These are phyloP conservation scores for Rhodotorula glutinis DNA, from an alignment of 1,284 basidiomycete species.

Conservation along the genomic window DNA sequence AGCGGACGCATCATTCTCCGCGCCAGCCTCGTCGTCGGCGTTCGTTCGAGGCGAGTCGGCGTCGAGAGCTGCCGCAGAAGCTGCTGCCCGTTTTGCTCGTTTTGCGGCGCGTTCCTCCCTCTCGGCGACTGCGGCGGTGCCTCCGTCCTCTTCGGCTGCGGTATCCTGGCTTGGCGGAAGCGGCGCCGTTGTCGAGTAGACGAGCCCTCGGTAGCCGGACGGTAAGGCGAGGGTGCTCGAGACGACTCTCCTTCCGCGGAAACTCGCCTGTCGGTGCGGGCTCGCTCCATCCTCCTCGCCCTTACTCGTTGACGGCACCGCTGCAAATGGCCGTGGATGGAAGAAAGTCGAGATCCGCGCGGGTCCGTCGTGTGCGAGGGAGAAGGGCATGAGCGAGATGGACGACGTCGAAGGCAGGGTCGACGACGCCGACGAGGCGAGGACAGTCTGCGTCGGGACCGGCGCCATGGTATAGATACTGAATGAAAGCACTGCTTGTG, in stretches of 20 bases:
- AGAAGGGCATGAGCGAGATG: constrained; percentile 74
- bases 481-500: not conserved
- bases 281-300: not conserved
- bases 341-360: constrained; percentile 71
- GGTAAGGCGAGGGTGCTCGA: constrained; percentile 63
- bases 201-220: constrained; percentile 63
- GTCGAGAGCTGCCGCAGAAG: constrained; percentile 2
- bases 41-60: not conserved
- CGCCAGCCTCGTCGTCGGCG: not conserved
- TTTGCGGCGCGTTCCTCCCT: constrained; percentile 35
- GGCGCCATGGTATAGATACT: constrained; percentile 2
- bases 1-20: not conserved
- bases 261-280: constrained; percentile 53
- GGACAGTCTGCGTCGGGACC: constrained; percentile 12
- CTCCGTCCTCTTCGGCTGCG: constrained; percentile 1
- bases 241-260: constrained; percentile 67
- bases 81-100: constrained; percentile 41
- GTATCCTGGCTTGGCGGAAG: constrained; percentile 37
- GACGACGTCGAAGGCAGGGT: constrained; percentile 40
- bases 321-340: constrained; percentile 42
- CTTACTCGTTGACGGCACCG: constrained; percentile 46
- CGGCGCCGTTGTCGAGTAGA: constrained; percentile 51
- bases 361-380: constrained; percentile 64
- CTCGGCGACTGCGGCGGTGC: constrained; percentile 33
- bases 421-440: not conserved